Percentiles rank a stretch among this genome's conserved stretches.
phyloP scores from a whole-genome alignment of 768 basidiomycete species.

The Kwoniella europaea region DNA sequence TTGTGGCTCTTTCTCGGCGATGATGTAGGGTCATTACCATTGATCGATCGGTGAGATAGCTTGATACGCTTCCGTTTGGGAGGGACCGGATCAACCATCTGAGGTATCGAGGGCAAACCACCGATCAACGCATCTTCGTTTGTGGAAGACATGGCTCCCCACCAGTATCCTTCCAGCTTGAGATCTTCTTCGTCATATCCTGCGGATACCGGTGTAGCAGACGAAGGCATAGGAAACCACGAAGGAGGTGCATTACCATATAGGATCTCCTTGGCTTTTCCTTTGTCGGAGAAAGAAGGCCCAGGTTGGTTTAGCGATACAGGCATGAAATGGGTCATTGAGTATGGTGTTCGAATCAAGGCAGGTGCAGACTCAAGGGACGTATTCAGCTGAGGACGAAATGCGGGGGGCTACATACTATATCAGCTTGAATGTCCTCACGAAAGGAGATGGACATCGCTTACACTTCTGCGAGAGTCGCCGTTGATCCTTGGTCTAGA shows the following conservation, averaged over 20 bases:
- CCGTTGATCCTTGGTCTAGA: slow-evolving; percentile 15
- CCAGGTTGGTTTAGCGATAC: slow-evolving; percentile 36
- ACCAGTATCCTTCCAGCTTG: slow-evolving; percentile 47
- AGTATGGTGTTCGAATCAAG: slow-evolving; percentile 38
- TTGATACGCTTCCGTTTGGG: slow-evolving; percentile 8
- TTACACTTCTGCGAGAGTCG: slow-evolving; percentile 10
- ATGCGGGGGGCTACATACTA: slow-evolving; percentile 24
- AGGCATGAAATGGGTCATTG: slow-evolving; percentile 40
- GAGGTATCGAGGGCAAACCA: slow-evolving; percentile 39
- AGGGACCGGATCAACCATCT: slow-evolving; percentile 23
- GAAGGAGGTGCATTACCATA: slow-evolving; percentile 31
- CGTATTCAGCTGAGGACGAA: slow-evolving; percentile 44
- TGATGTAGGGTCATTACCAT: slow-evolving; percentile 1
- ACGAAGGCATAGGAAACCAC: slow-evolving; percentile 40
- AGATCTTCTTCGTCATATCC: slow-evolving; percentile 35
- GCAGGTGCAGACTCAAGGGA: slow-evolving; percentile 43
- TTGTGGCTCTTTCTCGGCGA: not conserved
- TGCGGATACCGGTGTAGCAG: not conserved
- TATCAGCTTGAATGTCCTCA: too few relatives aligned
- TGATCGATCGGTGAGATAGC: not conserved
- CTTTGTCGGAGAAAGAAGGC: slow-evolving; percentile 49
- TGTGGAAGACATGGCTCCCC: slow-evolving; percentile 26
- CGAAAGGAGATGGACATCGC: not conserved
- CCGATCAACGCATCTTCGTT: slow-evolving; percentile 39
- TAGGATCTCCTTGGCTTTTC: slow-evolving; percentile 47